phyloP scores from a whole-genome alignment of 192 early-diverging fungal species.

The Linnemannia hyalina region DNA sequence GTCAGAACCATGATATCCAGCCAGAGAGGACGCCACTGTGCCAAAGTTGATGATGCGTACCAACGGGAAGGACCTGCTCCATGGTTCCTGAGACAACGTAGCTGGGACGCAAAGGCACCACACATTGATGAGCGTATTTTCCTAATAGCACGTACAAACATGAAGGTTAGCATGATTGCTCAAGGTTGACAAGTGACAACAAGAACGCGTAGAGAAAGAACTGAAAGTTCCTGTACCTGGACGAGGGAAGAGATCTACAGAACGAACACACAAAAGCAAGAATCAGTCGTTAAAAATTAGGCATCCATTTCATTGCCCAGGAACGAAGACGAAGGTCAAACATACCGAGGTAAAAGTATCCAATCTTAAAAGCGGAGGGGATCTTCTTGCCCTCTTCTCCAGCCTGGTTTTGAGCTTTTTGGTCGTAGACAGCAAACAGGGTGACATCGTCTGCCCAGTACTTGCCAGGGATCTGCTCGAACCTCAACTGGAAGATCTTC shows the following conservation, averaged over 20 bases:
- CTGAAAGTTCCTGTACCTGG: slow-evolving; percentile 43
- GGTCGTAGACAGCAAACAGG: slow-evolving; percentile 83
- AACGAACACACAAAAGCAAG: not conserved
- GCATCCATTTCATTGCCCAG: no score
- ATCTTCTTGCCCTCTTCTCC: slow-evolving; percentile 21
- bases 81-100: slow-evolving; percentile 64
- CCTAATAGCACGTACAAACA: not conserved
- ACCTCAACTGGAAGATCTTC: slow-evolving; percentile 76
- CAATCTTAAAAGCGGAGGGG: slow-evolving; percentile 40
- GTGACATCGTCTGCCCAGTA: slow-evolving; percentile 88
- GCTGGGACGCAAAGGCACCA: slow-evolving; percentile 81
- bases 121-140: slow-evolving; percentile 86
- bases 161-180: not conserved
- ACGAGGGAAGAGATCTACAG: slow-evolving; percentile 79
- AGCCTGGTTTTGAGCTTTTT: slow-evolving; percentile 59
- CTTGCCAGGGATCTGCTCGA: slow-evolving; percentile 70
- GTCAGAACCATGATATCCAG: no score
- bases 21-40: no score
- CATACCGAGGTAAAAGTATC: slow-evolving; percentile 52
- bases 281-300: not conserved
- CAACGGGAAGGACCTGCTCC: slow-evolving; percentile 37
- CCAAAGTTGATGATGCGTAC: not conserved
- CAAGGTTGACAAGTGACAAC: not conserved
- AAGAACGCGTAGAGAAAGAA: no score
- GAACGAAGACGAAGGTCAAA: not conserved